Evolutionary conservation across 164 flowering plant genomes (phyloP), one percentile per base, ranked within the genome.

Genomic region (Santalum album): DNA sequence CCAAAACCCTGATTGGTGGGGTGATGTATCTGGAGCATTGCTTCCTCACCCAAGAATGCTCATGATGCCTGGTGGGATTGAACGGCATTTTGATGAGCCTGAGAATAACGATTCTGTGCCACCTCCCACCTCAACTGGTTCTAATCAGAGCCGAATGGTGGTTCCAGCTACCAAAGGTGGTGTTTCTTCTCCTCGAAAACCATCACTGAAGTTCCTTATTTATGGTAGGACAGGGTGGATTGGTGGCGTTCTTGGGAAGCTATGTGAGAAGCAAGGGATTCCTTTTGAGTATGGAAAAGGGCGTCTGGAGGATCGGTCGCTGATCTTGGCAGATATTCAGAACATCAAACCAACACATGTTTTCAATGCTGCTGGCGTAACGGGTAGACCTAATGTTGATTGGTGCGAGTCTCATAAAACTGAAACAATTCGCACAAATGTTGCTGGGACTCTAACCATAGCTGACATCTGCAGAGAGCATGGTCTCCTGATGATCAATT

Each of bases 181-280:
- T 38, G 42, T 15, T 38, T 4, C 16, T 11, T 38, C 42, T 38
- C 42, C 42, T 10, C 42, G 42, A 16, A 38, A 38, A 46, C 50
- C 21, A 23, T 20, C 50, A 6, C 25, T 46, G 23, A 46, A 23
- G 25, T 46, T 46, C 16, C 50, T 46, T 20, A 46, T 69, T 6
- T 64, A 69, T 63, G 67, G 67, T 16, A 48, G 47, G 32, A 62
- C 67, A n/a, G 71, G 71, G n/a, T 67, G 66, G 71, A 62, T 67
- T 5, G 71, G 67, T 9, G 67, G 67, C 9, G 57, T 68, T 12
- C 60, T 68, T 20, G 67, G 64, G 48, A 54, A 68, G 43, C 24
- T 58, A 12, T 68, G 71, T 46, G 60, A 63, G 22, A 58, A 63
- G 25, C 60, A 50, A 23, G 71, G 71, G 21, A 63, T 68, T 29